These are phyloP conservation scores for Fraxinus sp. DNA, from an alignment of 305 asterid species.

Conservation along the genomic window DNA sequence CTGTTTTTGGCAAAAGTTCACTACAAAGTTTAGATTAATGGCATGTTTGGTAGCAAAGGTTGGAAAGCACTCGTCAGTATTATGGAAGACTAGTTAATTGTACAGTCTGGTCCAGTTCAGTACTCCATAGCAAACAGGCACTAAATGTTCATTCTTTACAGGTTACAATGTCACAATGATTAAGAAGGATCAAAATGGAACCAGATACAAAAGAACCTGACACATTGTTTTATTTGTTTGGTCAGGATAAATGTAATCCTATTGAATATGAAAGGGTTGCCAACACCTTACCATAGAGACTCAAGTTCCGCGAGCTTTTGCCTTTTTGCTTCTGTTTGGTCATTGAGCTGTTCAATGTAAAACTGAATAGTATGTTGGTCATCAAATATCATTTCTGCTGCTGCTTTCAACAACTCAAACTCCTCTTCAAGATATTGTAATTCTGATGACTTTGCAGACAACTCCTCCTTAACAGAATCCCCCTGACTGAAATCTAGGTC, in stretches of 20 bases:
- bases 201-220: not conserved
- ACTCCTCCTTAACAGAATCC: slow-evolving; percentile 27
- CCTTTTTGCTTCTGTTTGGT: slow-evolving; percentile 49
- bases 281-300: slow-evolving; percentile 47
- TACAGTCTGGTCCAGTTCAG: not conserved
- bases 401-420: slow-evolving; percentile 42
- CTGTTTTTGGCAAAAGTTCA: slow-evolving; percentile 9
- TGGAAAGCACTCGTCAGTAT: not conserved
- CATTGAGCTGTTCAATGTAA: slow-evolving; percentile 46
- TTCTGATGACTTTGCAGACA: slow-evolving; percentile 32
- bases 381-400: slow-evolving; percentile 44
- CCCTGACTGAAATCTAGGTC: slow-evolving; percentile 19
- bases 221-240: not conserved
- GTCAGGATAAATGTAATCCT: slow-evolving; percentile 2
- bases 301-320: slow-evolving; percentile 45
- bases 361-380: slow-evolving; percentile 36
- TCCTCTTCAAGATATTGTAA: slow-evolving; percentile 39
- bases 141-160: not conserved
- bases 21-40: not conserved
- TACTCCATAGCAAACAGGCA: not conserved
- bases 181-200: not conserved
- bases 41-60: not conserved
- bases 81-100: not conserved
- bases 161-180: not conserved
- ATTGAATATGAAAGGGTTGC: not conserved